These are phyloP conservation scores for Podila epigama DNA, from an alignment of 192 early-diverging fungal genomes.

Conservation along the genomic window DNA sequence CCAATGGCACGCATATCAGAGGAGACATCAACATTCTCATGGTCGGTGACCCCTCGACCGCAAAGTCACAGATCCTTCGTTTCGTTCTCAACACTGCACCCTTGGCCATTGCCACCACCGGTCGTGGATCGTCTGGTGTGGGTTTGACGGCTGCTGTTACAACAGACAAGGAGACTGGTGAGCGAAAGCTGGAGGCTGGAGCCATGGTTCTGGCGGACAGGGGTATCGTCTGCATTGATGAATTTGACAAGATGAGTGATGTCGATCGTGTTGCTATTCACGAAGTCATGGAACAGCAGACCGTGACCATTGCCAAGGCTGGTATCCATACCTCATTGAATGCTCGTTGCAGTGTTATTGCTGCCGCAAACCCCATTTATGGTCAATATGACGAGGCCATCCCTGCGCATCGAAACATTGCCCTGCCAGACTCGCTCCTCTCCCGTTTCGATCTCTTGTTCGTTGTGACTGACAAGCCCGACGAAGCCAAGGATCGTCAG, in stretches of 20 bases:
- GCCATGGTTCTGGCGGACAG: constrained; percentile 99
- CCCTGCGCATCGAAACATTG: constrained; percentile 92
- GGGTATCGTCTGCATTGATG: constrained; percentile 98
- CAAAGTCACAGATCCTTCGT: constrained; percentile 98
- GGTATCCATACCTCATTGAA: constrained; percentile 99
- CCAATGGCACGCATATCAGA: constrained; percentile 94
- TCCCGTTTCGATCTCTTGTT: constrained; percentile 99
- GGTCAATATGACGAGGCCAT: constrained; percentile 90
- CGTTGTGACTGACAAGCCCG: constrained; percentile 91
- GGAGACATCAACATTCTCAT: constrained; percentile 98
- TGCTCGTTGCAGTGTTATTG: constrained; percentile 95
- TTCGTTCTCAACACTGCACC: constrained; percentile 96
- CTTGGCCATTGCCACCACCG: constrained; percentile 95
- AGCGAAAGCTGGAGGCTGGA: constrained; percentile 93
- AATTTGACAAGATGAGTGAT: constrained; percentile 99
- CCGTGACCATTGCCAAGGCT: constrained; percentile 96
- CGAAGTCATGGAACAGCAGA: constrained; percentile 99
- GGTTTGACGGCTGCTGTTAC: constrained; percentile 98
- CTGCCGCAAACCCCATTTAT: constrained; percentile 96
- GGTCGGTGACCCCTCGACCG: constrained; percentile 98
- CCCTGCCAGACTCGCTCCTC: constrained; percentile 92
- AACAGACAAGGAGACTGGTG: constrained; percentile 94
- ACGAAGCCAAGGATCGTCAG: constrained; percentile 82
- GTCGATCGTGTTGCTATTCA: constrained; percentile 98
- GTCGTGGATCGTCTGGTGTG: constrained; percentile 95